Evolutionary conservation across 495 filamentous ascomycete genomes (phyloP), one percentile per base, ranked within the genome.

Genomic region (Xylaria grammica): DNA sequence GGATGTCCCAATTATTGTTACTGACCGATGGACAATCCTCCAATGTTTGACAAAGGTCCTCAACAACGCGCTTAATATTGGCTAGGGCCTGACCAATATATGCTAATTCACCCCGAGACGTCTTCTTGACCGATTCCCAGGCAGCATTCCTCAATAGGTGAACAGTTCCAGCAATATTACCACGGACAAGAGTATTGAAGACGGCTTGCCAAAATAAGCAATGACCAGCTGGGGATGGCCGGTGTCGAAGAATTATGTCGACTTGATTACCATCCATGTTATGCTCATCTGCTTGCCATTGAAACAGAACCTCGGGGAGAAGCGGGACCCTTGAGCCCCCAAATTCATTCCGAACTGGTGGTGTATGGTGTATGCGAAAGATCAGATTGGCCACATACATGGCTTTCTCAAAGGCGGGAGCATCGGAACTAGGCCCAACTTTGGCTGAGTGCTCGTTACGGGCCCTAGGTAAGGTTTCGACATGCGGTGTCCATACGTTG

Each of bases 201-300:
- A 96, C 77, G 10, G 87, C 82, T 69, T 92, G 90, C 94, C 94
- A 97, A 73, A 91, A 97, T 29, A 86, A 80, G 6, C 78, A 75
- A 67, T 93, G 90, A 49, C 86, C 85, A 2, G 91, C 87, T 38
- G 91, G 90, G 62, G 89, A 90, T 2, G 90, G 91, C 49, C 84
- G 79, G 60, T 87, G 74, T 26, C 81, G 79, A 63, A 84, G 77
- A 40, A 96, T 77, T 13, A 86, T 76, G 42, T 85, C 78, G 3
- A 90, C 68, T 63, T 90, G 88, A 49, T 81, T 77, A 22, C 75
- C 75, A 64, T 87, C 87, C 27, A 88, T 78, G 50, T 86, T 82
- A 70, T 94, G 88, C 67, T 90, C 83, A 3, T 80, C 79, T 55
- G 91, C 81, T 40, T 96, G 79, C 93, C 93, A 97, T 63, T 89